Base-by-base conservation (phyloP, 2,329 filamentous ascomycete genomes). In the Verticillium alfalfae region DNA sequence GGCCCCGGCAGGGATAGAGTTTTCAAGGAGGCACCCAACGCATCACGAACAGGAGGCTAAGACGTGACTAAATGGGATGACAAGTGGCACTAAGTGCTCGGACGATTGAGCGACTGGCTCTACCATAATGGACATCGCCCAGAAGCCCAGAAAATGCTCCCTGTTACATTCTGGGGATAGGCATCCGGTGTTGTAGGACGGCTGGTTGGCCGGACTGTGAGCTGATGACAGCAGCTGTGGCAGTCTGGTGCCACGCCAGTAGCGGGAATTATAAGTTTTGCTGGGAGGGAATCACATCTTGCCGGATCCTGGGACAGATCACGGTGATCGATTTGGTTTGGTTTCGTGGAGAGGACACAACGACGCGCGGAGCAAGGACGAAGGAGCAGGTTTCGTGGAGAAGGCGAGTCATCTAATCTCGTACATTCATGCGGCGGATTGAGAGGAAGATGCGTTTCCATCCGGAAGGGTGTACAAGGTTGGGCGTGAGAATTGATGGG, bases 381-480 rank as follows among this genome's bases (percentile, higher is more conserved):
- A 22, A 16, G 56, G n/a, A 5, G 55, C 13, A 16, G 31, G 55
- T 56, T 38, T n/a, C n/a, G 37, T 18, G 56, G 37, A 15, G 34
- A 38, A 34, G 34, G 34, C n/a, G 34, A 58, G 56, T 58, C 56
- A 58, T 49, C 57, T 41, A 58, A 58, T 58, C 57, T 58, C 57
- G 38, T 31, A 12, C 38, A 26, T 58, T 58, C 26, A 58, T 58
- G 57, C 57, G 39, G 45, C 45, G 18, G n/a, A 10, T 52, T 22
- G 18, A 12, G 45, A 22, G 45, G 45, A n/a, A 52, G 45, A 52
- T 18, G 45, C 45, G 45, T 52, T 52, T 52, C 45, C 45, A n/a
- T n/a, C 15, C n/a, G n/a, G 45, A 52, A 37, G 36, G 36, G 36
- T 9, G 36, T 5, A 10, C 13, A 37, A 37, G 36, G 36, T 31